Conservation (phyloP, 73 alveolate species). For the Paramecium bursaria region DNA sequence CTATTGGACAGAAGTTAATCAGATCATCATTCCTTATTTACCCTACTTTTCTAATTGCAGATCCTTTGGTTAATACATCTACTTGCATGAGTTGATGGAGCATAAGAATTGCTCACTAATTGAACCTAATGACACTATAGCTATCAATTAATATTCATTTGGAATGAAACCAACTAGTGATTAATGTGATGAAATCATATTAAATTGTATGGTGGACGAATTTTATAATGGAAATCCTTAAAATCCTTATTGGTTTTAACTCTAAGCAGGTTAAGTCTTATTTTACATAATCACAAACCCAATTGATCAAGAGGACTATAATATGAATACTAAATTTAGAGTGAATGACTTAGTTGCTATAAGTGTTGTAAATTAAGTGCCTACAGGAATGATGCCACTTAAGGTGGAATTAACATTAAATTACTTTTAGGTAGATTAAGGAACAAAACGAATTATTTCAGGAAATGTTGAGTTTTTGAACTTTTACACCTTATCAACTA, state of each 20-base stretch:
- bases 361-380: neutral
- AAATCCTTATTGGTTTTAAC: constrained; percentile 39
- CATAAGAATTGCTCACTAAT: neutral
- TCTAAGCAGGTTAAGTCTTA: neutral
- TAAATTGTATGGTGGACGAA: constrained; percentile 47
- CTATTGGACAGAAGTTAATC: constrained; percentile 9
- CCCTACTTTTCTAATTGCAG: constrained; percentile 46
- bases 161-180: constrained; percentile 49
- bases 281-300: constrained; percentile 16
- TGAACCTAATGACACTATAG: neutral
- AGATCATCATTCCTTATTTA: neutral
- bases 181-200: constrained; percentile 3
- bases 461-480: constrained; percentile 25
- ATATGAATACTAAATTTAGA: neutral
- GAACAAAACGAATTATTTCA: constrained; percentile 22
- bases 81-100: constrained; percentile 15
- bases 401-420: constrained; percentile 15
- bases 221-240: constrained; percentile 30
- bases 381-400: constrained; percentile 58
- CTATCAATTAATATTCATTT: constrained; percentile 37
- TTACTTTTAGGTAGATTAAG: constrained; percentile 6
- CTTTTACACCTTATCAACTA: constrained; percentile 20
- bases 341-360: neutral
- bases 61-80: constrained; percentile 43
- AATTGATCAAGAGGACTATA: neutral